Evolutionary conservation across 495 filamentous ascomycete genomes (phyloP).

Genomic region (Aspergillus asperescens): DNA sequence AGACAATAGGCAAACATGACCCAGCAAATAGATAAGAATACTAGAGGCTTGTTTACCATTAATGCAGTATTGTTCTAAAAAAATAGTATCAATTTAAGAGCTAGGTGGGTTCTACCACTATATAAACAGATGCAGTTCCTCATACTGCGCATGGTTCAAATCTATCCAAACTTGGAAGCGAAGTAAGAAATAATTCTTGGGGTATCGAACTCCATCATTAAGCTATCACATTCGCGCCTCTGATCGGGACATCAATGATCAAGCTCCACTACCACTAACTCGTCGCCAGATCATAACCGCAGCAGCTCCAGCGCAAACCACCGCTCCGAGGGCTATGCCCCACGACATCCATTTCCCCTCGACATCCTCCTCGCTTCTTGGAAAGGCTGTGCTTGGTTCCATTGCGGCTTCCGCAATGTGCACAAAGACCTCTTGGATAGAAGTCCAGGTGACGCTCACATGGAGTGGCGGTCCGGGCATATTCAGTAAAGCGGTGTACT

Average conservation of each 20-base stretch:
- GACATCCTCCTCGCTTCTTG: constrained; percentile 77
- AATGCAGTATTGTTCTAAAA: no score
- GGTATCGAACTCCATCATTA: constrained; percentile 15
- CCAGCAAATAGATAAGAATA: no score
- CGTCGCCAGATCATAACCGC: constrained; percentile 70
- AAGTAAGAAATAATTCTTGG: not conserved
- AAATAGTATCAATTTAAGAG: no score
- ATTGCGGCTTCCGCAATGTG: constrained; percentile 84
- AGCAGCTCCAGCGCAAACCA: constrained; percentile 73
- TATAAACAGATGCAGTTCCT: not conserved
- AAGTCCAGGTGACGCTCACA: constrained; percentile 87
- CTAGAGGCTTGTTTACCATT: not conserved
- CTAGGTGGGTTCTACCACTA: not conserved
- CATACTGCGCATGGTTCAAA: not conserved
- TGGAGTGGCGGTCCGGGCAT: constrained; percentile 72
- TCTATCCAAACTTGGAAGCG: constrained; percentile 9
- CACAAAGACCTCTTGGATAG: constrained; percentile 88
- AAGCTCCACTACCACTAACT: constrained; percentile 37
- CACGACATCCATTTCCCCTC: constrained; percentile 73
- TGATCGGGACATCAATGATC: constrained; percentile 11
- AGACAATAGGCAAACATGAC: no score
- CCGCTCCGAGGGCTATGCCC: constrained; percentile 79
- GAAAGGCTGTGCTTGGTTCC: constrained; percentile 80
- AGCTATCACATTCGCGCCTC: not conserved
- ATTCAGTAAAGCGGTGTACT: constrained; percentile 79